These are phyloP conservation scores for Silene noctiflora DNA, from an alignment of 179 eudicot genomes.

Conservation along the genomic window DNA sequence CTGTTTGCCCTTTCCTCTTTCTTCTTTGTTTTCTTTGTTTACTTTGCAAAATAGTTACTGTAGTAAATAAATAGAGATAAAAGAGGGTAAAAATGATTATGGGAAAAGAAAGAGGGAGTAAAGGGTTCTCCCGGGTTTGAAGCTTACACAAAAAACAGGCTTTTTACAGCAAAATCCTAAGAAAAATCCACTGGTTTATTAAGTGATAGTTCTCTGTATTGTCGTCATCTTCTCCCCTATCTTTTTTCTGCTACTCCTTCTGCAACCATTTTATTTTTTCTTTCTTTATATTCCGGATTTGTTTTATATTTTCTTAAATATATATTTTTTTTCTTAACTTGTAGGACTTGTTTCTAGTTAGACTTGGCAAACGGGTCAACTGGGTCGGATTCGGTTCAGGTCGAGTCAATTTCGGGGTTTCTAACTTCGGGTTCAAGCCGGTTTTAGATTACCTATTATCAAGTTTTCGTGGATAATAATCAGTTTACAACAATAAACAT, in stretches of 20 bases:
- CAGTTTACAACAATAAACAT: too few relatives aligned
- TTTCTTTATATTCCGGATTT: neutral
- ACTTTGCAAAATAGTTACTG: neutral
- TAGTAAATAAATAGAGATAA: neutral
- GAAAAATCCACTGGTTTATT: slow-evolving; percentile 30
- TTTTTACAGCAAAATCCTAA: slow-evolving; percentile 33
- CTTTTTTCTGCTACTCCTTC: neutral
- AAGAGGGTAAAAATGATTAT: neutral
- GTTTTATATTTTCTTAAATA: too few relatives aligned
- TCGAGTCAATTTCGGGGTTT: too few relatives aligned
- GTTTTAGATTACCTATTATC: too few relatives aligned
- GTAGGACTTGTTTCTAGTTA: too few relatives aligned
- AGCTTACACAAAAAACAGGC: slow-evolving; percentile 27
- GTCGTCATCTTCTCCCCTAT: slow-evolving; percentile 18
- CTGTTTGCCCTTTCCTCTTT: slow-evolving; percentile 10
- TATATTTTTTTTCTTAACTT: too few relatives aligned
- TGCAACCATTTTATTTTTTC: neutral
- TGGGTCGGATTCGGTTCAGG: too few relatives aligned
- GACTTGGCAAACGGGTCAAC: too few relatives aligned
- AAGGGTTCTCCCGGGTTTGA: slow-evolving; percentile 23
- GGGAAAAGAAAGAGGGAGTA: neutral
- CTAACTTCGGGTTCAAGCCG: too few relatives aligned
- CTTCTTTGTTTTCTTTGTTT: neutral
- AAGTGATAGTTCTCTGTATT: slow-evolving; percentile 15
- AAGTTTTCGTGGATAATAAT: too few relatives aligned